A percentile compares a stretch with the other conserved stretches of the same genome.
phyloP scores from a whole-genome alignment of 176 grass and related monocot species.

The Aegilops bicornis region DNA sequence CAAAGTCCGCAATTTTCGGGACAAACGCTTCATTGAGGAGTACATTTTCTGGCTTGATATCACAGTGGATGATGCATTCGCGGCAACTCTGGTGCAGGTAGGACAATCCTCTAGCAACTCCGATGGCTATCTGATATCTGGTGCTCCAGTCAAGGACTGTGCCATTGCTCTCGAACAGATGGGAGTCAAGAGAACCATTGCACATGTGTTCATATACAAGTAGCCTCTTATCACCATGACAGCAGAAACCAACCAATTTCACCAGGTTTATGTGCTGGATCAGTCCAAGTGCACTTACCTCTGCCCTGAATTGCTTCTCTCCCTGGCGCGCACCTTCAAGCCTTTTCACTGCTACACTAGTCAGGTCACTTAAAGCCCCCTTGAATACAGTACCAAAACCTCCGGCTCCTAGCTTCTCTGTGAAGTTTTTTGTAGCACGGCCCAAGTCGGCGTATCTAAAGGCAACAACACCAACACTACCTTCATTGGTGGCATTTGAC shows the following conservation, averaged over 20 bases:
- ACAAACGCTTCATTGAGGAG: background rate
- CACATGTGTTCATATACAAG: background rate
- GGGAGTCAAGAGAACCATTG: background rate
- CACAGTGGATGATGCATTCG: background rate
- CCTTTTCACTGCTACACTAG: background rate
- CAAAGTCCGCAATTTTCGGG: background rate
- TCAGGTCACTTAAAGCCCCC: background rate
- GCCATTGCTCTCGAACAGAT: background rate
- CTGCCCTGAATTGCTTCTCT: background rate
- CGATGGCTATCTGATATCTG: background rate
- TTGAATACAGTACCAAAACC: background rate
- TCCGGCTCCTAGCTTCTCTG: background rate
- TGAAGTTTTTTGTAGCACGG: background rate
- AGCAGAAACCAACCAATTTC: background rate
- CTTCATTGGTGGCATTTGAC: background rate
- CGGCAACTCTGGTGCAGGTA: background rate
- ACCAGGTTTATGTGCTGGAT: background rate
- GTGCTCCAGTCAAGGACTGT: background rate
- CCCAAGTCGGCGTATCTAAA: background rate
- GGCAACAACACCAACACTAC: background rate
- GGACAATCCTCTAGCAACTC: background rate
- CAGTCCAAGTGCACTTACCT: background rate
- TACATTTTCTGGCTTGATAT: background rate
- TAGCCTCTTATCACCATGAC: background rate
- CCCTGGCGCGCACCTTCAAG: background rate